These are phyloP conservation scores for Penicillium sp. DNA, from an alignment of 2,329 filamentous ascomycete species.

Conservation along the genomic window DNA sequence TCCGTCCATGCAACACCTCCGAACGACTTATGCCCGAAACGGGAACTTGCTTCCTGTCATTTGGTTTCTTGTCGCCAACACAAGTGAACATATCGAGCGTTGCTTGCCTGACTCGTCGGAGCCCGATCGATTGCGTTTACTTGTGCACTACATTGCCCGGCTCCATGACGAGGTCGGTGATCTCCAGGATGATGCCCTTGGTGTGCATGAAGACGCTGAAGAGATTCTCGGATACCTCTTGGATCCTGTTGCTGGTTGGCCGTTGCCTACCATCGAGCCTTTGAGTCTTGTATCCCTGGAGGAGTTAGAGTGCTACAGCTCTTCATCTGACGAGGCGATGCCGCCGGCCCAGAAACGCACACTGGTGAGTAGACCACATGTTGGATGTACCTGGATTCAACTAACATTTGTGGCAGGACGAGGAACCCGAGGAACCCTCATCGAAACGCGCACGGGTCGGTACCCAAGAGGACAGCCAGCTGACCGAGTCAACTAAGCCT, in stretches of 20 bases:
- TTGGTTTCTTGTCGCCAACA: constrained; percentile 45
- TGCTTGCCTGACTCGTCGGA: constrained; percentile 40
- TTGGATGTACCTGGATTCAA: not conserved
- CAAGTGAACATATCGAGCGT: constrained; percentile 44
- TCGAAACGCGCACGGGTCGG: constrained; percentile 41
- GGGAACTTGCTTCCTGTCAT: constrained; percentile 42
- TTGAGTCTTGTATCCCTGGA: constrained; percentile 32
- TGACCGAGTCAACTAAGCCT: constrained; percentile 33
- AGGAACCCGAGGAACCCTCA: constrained; percentile 26
- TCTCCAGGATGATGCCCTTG: constrained; percentile 41
- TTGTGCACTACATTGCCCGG: constrained; percentile 33
- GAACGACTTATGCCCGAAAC: constrained; percentile 34
- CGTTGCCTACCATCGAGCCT: constrained; percentile 36
- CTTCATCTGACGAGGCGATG: constrained; percentile 18
- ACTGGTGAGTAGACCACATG: constrained; percentile 24
- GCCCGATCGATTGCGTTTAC: constrained; percentile 30
- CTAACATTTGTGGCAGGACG: constrained; percentile 27
- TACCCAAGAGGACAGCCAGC: constrained; percentile 35
- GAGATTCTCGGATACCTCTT: constrained; percentile 36
- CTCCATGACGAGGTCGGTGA: constrained; percentile 38
- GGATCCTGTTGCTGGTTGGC: constrained; percentile 38
- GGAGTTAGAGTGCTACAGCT: constrained; percentile 20
- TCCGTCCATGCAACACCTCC: constrained; percentile 39
- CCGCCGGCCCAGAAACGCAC: constrained; percentile 27
- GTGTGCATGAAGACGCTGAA: constrained; percentile 39